Conservation (phyloP, 441 rosid genomes). For the Euphorbia corollata region DNA sequence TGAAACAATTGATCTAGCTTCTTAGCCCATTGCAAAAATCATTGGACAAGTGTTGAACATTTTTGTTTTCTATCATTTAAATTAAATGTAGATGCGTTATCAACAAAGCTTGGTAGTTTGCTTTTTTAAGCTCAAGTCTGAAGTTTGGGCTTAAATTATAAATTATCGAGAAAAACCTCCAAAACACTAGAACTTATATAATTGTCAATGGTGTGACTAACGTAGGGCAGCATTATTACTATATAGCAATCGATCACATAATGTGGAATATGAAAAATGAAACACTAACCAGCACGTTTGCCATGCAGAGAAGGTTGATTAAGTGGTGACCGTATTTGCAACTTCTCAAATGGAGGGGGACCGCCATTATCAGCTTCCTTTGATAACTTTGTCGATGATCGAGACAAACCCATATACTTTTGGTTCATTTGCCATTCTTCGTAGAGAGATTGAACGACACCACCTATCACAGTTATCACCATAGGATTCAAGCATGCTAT, state of each 20-base stretch:
- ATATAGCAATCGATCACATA: background rate
- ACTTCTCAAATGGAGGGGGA: conserved; percentile 82
- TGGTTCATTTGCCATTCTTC: conserved; percentile 88
- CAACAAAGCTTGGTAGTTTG: background rate
- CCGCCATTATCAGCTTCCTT: conserved; percentile 46
- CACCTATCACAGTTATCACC: conserved; percentile 61
- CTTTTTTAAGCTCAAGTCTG: background rate
- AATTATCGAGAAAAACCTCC: background rate
- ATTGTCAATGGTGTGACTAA: background rate
- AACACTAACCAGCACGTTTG: conserved; percentile 29
- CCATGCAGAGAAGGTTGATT: conserved; percentile 27
- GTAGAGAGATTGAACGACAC: conserved; percentile 64
- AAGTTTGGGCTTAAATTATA: background rate
- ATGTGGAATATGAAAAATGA: conserved; percentile 9
- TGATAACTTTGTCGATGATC: conserved; percentile 38
- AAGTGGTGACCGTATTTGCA: conserved; percentile 45
- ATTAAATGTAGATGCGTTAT: background rate
- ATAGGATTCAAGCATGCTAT: conserved; percentile 61
- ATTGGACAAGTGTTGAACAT: background rate
- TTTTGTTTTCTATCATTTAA: background rate
- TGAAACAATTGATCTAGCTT: background rate
- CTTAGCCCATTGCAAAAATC: background rate
- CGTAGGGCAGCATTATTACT: background rate
- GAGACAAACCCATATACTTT: conserved; percentile 55
- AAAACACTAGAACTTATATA: background rate